Percentiles rank a stretch among this genome's conserved stretches.
These are phyloP conservation scores for Xylariaceae sp. DNA, from an alignment of 2,329 filamentous ascomycete species.

Conservation along the genomic window DNA sequence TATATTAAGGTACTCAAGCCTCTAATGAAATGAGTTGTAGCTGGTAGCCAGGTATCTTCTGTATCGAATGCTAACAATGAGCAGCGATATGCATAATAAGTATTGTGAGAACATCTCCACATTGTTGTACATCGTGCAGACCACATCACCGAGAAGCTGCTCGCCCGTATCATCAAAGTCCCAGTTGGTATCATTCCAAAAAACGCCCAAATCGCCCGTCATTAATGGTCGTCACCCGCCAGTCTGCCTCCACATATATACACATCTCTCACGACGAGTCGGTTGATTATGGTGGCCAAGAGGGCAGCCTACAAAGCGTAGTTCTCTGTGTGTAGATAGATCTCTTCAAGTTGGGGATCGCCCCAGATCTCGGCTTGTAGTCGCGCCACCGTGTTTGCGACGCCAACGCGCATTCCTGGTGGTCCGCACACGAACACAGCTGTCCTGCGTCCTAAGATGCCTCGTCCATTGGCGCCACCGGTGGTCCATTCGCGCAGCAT, in stretches of 20 bases:
- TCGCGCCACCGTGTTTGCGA: conserved; percentile 77
- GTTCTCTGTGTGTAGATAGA: conserved; percentile 93
- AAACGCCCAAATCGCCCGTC: conserved; percentile 12
- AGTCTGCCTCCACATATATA: conserved; percentile 9
- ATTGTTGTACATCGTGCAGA: conserved; percentile 8
- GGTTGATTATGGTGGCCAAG: background rate
- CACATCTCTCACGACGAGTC: conserved; percentile 1
- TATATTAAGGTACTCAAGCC: conserved; percentile 6
- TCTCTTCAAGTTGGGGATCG: conserved; percentile 75
- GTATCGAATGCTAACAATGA: background rate
- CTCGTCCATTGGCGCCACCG: conserved; percentile 61
- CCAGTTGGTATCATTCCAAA: conserved; percentile 14
- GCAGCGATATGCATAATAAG: background rate
- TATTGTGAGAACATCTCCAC: background rate
- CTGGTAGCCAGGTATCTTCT: conserved; percentile 7
- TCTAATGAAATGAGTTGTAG: background rate
- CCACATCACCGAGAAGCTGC: background rate
- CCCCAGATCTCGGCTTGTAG: conserved; percentile 82
- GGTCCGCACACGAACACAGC: conserved; percentile 94
- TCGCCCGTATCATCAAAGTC: background rate
- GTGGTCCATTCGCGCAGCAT: conserved; percentile 80
- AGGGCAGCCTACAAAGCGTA: conserved; percentile 67
- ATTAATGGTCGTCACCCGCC: conserved; percentile 1
- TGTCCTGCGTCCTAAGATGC: conserved; percentile 72
- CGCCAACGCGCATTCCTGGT: conserved; percentile 79